Evolutionary conservation across 306 rosid species (phyloP).

Genomic region (Arachis stenosperma): DNA sequence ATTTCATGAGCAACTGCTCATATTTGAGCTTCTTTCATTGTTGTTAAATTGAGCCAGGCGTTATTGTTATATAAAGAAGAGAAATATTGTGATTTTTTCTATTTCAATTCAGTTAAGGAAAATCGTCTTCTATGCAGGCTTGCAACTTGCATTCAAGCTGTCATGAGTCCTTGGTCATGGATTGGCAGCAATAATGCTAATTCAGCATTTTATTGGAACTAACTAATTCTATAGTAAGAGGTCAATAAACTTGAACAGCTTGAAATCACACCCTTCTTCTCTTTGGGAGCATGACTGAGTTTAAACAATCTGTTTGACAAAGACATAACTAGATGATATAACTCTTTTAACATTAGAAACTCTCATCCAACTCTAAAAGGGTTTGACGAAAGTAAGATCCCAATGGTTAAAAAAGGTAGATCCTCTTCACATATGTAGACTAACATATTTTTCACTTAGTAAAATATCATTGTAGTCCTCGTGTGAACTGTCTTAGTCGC

Average conservation of each 20-base stretch:
- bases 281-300: background rate
- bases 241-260: too few species aligned
- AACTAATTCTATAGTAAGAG: too few species aligned
- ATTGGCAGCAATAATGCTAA: conserved; percentile 73
- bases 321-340: conserved; percentile 31
- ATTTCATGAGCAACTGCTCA: background rate
- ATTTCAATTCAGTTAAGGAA: conserved; percentile 13
- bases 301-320: background rate
- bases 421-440: too few species aligned
- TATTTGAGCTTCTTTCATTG: background rate
- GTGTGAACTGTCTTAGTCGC: too few species aligned
- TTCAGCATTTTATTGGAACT: conserved; percentile 69
- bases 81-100: conserved; percentile 8
- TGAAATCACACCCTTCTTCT: too few species aligned
- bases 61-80: background rate
- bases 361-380: background rate
- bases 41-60: background rate
- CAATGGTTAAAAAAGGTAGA: too few species aligned
- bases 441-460: too few species aligned
- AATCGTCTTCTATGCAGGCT: conserved; percentile 49
- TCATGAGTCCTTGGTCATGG: conserved; percentile 85
- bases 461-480: too few species aligned
- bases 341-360: conserved; percentile 35
- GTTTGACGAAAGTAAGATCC: too few species aligned
- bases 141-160: conserved; percentile 55